A percentile compares a stretch with the other conserved stretches of the same genome.
Conservation (phyloP, 495 filamentous ascomycete species). For the Neurospora intermedia region DNA sequence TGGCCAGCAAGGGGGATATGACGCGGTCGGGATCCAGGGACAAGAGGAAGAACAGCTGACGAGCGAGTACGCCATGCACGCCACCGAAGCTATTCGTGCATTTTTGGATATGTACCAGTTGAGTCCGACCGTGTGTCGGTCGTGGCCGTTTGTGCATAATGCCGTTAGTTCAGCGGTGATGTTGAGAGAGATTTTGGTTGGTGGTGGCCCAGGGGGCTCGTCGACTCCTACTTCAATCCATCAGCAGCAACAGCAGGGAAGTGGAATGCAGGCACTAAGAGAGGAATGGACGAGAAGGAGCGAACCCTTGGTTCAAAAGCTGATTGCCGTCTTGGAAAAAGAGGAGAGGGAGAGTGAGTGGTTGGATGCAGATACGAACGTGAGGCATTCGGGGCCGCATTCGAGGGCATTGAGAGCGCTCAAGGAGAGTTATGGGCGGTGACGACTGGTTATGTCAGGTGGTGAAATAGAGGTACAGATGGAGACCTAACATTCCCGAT, state of each 20-base stretch:
- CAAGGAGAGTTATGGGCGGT: constrained; percentile 1
- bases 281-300: background rate
- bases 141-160: constrained; percentile 3
- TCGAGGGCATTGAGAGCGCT: background rate
- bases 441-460: background rate
- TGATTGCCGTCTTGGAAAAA: background rate
- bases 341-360: constrained; percentile 3
- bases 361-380: constrained; percentile 3
- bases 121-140: constrained; percentile 1
- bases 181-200: background rate
- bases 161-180: background rate
- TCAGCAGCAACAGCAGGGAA: too few species aligned
- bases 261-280: background rate
- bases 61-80: background rate
- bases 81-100: background rate
- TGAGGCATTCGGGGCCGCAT: constrained; percentile 1
- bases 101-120: constrained; percentile 3
- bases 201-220: background rate
- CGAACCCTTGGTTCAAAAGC: background rate
- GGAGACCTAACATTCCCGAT: background rate
- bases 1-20: background rate
- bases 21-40: background rate
- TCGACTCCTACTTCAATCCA: background rate
- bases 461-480: background rate
- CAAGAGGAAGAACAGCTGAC: background rate